Evolutionary conservation across 331 rosid genomes (phyloP), one percentile per base, ranked within the genome.

Genomic region (Dryas integrifolia): DNA sequence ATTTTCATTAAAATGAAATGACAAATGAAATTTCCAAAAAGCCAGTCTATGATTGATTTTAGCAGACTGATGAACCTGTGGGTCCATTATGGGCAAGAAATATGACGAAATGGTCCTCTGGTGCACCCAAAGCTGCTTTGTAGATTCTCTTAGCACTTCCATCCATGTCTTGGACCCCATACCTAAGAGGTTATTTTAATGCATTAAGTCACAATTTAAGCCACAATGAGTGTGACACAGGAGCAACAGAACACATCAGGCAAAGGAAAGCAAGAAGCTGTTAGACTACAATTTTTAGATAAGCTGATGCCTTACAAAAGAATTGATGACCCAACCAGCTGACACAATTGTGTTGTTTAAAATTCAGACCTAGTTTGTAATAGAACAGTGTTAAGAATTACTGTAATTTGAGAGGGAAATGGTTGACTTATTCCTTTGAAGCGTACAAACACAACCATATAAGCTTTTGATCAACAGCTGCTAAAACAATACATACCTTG

Each of bases 81-180:
- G 97, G 98, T 61, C 96, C 98, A 83, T 94, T 91, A 78, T 94
- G 98, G 72, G 96, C 97, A 71, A 94, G 97, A 80, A 91, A 57
- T 73, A 94, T 66, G 64, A 86, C 86, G 50, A 84, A 78, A 83
- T 94, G 89, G 81, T 81, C 92, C 73, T 86, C 86, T 0, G 96
- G 96, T 41, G 86, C 61, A 35, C 86, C 86, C 67, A 84, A 72
- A 76, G 96, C 90, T 73, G 90, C 96, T 77, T 88, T 80, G 63
- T 81, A 84, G 75, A 91, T 89, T 85, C 84, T 91, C 74, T 80
- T 86, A 52, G 96, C 96, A 82, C 98, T 91, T 77, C 59, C 85
- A 47, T 88, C 86, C 87, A 88, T 88, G 83, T 85, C 88, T 77
- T 84, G 81, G 39, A 94, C 82, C 73, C 97, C 98, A 73, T 85